Base-by-base conservation (phyloP, 2,329 filamentous ascomycete genomes). In the Aspergillus ochraceus region DNA sequence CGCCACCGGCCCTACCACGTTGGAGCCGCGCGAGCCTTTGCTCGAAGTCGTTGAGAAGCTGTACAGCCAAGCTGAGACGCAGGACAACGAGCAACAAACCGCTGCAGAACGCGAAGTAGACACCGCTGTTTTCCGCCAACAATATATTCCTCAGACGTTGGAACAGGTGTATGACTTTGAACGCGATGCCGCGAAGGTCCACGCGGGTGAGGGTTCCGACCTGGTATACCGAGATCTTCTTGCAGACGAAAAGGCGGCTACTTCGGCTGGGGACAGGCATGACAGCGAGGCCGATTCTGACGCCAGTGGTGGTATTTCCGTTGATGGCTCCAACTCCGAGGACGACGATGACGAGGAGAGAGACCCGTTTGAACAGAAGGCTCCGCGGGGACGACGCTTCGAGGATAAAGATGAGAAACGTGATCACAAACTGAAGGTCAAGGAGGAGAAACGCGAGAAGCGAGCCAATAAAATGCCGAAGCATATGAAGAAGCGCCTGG, bases 131-230 rank as follows among this genome's bases (percentile, higher is more conserved):
- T 99, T 97, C 80, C 86, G 94, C 69, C 90, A 97, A 70, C 92
- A 97, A 75, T 99, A 96, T 75, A 98, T 99, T 55, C 95, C 95
- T 0, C 93, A 97, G 76, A 98, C 91, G 0, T 83, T 99, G 49
- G 91, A 98, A 67, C 92, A 99, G 71, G 94, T 99, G 4, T 97
- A 97, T 75, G 93, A 99, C 73, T 88, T 97, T 54, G 95, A 98
- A 76, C 89, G 93, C 67, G 95, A 98, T 67, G 91, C 88, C 2
- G 88, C 91, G 68, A 88, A 88, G 73, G 84, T 97, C 22, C 86
- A 86, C 8, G 83, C 87, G 49, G 92, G 92, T 5, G 84, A 90
- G 64, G 90, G 88, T 20, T 85, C 86, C 12, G 87, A 90, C n/a
- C 82, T 97, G 0, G 86, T 97, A 1, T 98, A 98, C 78, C 87